These are phyloP conservation scores for Candida tropicalis DNA, from an alignment of 1,139 yeast genomes.

Conservation along the genomic window DNA sequence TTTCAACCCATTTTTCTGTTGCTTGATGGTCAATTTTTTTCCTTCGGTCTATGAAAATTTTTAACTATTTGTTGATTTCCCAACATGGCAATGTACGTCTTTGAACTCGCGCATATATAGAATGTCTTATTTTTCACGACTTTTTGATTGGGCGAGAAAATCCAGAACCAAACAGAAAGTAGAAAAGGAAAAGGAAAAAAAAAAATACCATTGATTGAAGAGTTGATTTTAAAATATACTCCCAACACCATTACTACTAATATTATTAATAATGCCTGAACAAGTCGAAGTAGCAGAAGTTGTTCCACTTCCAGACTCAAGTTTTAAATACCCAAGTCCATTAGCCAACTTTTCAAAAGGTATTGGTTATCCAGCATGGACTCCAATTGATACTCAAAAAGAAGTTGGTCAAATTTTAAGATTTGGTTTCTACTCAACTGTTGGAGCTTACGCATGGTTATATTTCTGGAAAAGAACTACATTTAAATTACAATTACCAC, in stretches of 20 bases:
- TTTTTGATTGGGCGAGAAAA: slow-evolving; percentile 16
- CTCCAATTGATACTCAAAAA: slow-evolving; percentile 47
- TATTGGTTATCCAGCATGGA: slow-evolving; percentile 47
- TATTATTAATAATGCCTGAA: slow-evolving; percentile 15
- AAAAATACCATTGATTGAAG: neutral
- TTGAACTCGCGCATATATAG: neutral
- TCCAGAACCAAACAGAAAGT: slow-evolving; percentile 4
- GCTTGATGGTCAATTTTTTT: slow-evolving; percentile 4
- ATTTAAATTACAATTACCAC: slow-evolving; percentile 45
- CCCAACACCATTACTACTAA: neutral
- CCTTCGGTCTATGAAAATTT: slow-evolving; percentile 2
- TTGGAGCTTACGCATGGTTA: slow-evolving; percentile 53
- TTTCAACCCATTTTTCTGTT: slow-evolving; percentile 6
- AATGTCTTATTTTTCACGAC: slow-evolving; percentile 8
- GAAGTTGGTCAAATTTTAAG: slow-evolving; percentile 44
- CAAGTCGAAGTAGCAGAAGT: slow-evolving; percentile 12
- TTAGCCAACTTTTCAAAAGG: slow-evolving; percentile 44
- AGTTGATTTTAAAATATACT: neutral
- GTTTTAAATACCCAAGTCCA: slow-evolving; percentile 46
- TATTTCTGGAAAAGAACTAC: slow-evolving; percentile 52
- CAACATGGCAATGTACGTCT: slow-evolving; percentile 1
- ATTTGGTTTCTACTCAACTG: slow-evolving; percentile 47
- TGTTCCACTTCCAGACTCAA: slow-evolving; percentile 34
- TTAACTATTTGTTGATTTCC: slow-evolving; percentile 10
- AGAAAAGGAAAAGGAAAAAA: neutral